A percentile compares a stretch with the other conserved stretches of the same genome.
Conservation (phyloP, 1,139 yeast species). For the Magnusiomyces tetraspermus region DNA sequence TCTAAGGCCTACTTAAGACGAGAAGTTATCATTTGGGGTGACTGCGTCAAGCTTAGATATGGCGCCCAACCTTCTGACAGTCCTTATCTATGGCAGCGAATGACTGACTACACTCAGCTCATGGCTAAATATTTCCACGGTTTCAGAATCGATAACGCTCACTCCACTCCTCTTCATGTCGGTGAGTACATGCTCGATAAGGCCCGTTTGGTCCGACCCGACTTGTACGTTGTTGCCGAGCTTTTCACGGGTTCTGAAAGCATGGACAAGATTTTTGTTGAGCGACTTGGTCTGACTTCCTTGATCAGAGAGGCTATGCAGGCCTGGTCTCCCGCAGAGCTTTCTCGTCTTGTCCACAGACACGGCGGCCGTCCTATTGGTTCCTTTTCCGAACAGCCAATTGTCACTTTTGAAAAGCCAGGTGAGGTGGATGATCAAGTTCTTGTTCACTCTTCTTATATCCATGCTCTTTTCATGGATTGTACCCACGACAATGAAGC, state of each 20-base stretch:
- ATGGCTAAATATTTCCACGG: constrained; percentile 80
- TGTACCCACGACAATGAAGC: constrained; percentile 94
- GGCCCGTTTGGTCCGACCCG: constrained; percentile 77
- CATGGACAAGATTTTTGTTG: constrained; percentile 83
- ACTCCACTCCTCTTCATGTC: constrained; percentile 91
- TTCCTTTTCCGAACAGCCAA: constrained; percentile 42
- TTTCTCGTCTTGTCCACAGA: constrained; percentile 76
- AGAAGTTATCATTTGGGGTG: constrained; percentile 96
- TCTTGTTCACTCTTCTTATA: constrained; percentile 54
- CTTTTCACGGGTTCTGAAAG: constrained; percentile 87
- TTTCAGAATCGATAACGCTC: constrained; percentile 89
- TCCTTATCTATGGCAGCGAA: constrained; percentile 80
- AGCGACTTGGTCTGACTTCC: constrained; percentile 78
- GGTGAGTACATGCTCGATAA: constrained; percentile 82
- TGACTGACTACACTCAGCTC: constrained; percentile 64
- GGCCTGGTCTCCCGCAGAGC: constrained; percentile 80
- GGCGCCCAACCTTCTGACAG: constrained; percentile 72
- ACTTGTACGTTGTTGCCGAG: constrained; percentile 89
- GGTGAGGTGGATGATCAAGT: constrained; percentile 14
- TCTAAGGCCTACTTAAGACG: constrained; percentile 79
- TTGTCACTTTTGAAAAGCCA: constrained; percentile 19
- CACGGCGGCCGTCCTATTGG: constrained; percentile 97
- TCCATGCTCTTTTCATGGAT: constrained; percentile 94
- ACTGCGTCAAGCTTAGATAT: constrained; percentile 86
- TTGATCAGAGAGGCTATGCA: constrained; percentile 96